Conservation (phyloP, 768 basidiomycete genomes). For the Leucocoprinus leucothites region DNA sequence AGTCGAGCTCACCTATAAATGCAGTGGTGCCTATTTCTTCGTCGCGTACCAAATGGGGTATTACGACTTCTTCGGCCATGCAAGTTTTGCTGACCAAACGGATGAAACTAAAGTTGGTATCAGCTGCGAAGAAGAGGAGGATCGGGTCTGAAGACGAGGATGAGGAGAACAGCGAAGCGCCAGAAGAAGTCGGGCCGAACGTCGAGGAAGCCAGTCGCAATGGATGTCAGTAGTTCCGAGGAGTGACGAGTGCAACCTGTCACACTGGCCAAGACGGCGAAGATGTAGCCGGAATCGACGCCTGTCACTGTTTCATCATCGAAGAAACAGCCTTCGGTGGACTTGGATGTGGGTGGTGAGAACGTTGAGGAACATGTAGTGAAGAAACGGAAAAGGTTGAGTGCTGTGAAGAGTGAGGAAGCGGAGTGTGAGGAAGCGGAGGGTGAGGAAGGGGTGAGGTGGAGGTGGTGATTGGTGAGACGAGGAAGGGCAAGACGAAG, state of each 20-base stretch:
- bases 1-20: too few relatives aligned
- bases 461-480: slow-evolving; percentile 9
- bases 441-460: slow-evolving; percentile 13
- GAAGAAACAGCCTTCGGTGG: not conserved
- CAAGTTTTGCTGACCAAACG: not conserved
- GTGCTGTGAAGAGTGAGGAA: slow-evolving; percentile 9
- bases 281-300: not conserved
- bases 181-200: slow-evolving; percentile 3
- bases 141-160: not conserved
- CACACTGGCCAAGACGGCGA: too few relatives aligned
- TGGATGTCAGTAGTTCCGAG: too few relatives aligned
- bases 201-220: too few relatives aligned
- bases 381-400: too few relatives aligned
- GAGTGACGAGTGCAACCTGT: too few relatives aligned
- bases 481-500: slow-evolving; percentile 17
- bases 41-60: too few relatives aligned
- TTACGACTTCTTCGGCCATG: not conserved
- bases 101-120: not conserved
- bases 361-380: slow-evolving; percentile 4
- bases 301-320: not conserved
- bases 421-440: slow-evolving; percentile 17
- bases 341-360: slow-evolving; percentile 12
- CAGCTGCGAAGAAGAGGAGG: not conserved
- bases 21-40: too few relatives aligned
- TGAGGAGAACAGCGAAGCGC: slow-evolving; percentile 11